Conservation (phyloP, 2,329 filamentous ascomycete species). For the Diatrype stigma region DNA sequence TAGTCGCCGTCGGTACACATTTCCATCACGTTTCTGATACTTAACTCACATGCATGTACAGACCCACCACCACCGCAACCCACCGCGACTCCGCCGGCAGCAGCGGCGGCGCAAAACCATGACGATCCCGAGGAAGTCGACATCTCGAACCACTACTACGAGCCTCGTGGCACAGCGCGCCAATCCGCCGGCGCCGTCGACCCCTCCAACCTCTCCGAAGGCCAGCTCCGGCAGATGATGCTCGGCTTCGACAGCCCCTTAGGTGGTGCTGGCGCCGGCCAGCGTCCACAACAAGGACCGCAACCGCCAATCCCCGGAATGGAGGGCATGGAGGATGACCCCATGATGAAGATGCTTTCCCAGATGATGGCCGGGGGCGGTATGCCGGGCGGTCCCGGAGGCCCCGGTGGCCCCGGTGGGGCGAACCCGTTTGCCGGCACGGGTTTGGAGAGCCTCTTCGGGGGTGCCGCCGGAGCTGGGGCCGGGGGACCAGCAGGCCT, state of each 20-base stretch:
- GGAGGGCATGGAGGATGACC: slow-evolving; percentile 46
- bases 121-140: slow-evolving; percentile 73
- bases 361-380: slow-evolving; percentile 58
- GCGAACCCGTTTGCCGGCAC: slow-evolving; percentile 31
- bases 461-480: slow-evolving; percentile 27
- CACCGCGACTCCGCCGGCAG: slow-evolving; percentile 28
- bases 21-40: background rate
- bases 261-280: background rate
- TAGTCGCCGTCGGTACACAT: slow-evolving; percentile 8
- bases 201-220: slow-evolving; percentile 43
- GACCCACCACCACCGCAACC: slow-evolving; percentile 26
- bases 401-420: slow-evolving; percentile 30
- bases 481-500: slow-evolving; percentile 28
- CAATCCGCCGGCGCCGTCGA: slow-evolving; percentile 25
- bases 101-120: slow-evolving; percentile 30
- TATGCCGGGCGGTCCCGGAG: slow-evolving; percentile 28
- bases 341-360: slow-evolving; percentile 71
- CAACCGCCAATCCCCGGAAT: slow-evolving; percentile 23
- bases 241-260: slow-evolving; percentile 46
- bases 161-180: slow-evolving; percentile 44
- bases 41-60: background rate
- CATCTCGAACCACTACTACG: slow-evolving; percentile 71
- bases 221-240: slow-evolving; percentile 63
- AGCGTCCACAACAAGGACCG: background rate
- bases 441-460: slow-evolving; percentile 22